Percentiles rank a stretch among this genome's conserved stretches.
These are phyloP conservation scores for Phragmites australis DNA, from an alignment of 176 grass and related monocot genomes.

Conservation along the genomic window DNA sequence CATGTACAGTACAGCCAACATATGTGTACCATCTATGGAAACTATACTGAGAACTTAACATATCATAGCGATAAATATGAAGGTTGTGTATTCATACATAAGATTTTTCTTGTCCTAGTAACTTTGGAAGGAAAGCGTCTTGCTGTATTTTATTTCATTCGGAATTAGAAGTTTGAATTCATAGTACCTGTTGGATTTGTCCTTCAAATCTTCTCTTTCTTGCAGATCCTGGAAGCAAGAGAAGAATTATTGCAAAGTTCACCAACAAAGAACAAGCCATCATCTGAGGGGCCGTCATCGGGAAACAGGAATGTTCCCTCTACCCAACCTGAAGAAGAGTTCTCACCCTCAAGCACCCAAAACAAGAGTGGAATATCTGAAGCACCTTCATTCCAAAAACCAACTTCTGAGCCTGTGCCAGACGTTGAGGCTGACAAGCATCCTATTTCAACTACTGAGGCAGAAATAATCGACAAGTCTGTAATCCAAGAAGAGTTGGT, in stretches of 20 bases:
- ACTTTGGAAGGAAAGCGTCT: not conserved
- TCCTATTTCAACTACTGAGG: slow-evolving; percentile 45
- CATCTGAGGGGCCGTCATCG: slow-evolving; percentile 28
- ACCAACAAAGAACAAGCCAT: slow-evolving; percentile 29
- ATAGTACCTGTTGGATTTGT: not conserved
- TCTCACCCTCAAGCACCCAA: slow-evolving; percentile 27
- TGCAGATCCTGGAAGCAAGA: slow-evolving; percentile 66
- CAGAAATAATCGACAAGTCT: slow-evolving; percentile 66
- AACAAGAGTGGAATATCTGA: slow-evolving; percentile 12
- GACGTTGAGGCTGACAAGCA: slow-evolving; percentile 54
- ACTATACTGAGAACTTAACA: not conserved
- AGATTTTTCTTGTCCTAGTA: slow-evolving; percentile 14
- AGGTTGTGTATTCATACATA: slow-evolving; percentile 5
- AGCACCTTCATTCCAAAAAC: slow-evolving; percentile 31
- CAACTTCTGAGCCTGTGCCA: slow-evolving; percentile 16
- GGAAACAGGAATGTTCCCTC: slow-evolving; percentile 38
- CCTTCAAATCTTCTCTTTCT: not conserved
- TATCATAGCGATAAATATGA: slow-evolving; percentile 9
- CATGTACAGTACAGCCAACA: not conserved
- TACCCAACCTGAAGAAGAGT: slow-evolving; percentile 34
- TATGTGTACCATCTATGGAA: not conserved
- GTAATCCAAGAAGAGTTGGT: slow-evolving; percentile 67
- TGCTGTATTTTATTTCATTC: slow-evolving; percentile 1
- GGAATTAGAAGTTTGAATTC: not conserved
- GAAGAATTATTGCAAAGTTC: slow-evolving; percentile 50